A percentile compares a stretch with the other conserved stretches of the same genome.
Evolutionary conservation across 768 basidiomycete species (phyloP).

Genomic region (Phylloporus sp.): DNA sequence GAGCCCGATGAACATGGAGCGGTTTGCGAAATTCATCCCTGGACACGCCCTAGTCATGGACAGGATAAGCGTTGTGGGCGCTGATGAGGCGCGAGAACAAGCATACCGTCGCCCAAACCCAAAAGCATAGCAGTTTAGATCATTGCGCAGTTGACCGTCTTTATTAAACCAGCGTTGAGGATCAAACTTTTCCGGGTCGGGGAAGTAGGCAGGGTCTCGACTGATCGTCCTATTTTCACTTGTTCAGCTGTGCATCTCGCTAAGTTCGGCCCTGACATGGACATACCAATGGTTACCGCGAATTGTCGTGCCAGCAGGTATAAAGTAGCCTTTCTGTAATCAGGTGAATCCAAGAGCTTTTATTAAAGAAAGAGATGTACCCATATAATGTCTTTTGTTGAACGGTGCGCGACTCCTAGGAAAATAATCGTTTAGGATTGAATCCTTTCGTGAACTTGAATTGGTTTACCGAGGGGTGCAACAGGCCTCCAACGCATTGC

Average conservation of each 20-base stretch:
- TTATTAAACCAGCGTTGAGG: conserved; percentile 53
- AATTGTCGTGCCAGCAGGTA: conserved; percentile 24
- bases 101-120: conserved; percentile 46
- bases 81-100: neutral
- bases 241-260: neutral
- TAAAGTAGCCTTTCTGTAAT: conserved; percentile 16
- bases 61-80: neutral
- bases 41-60: conserved; percentile 47
- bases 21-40: conserved; percentile 49
- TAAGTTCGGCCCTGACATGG: neutral
- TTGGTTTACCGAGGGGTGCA: conserved; percentile 20
- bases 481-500: conserved; percentile 37
- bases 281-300: conserved; percentile 19
- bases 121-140: conserved; percentile 46
- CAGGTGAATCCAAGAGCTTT: conserved; percentile 28
- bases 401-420: conserved; percentile 51
- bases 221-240: conserved; percentile 41
- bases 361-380: conserved; percentile 25
- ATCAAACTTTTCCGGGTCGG: conserved; percentile 53
- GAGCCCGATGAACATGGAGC: conserved; percentile 56
- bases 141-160: conserved; percentile 43
- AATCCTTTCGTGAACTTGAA: too few relatives aligned
- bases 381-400: conserved; percentile 63
- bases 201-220: conserved; percentile 52
- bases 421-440: neutral